Base-by-base conservation (phyloP, 208 protist genomes). In the Acanthamoeba divionensis region DNA sequence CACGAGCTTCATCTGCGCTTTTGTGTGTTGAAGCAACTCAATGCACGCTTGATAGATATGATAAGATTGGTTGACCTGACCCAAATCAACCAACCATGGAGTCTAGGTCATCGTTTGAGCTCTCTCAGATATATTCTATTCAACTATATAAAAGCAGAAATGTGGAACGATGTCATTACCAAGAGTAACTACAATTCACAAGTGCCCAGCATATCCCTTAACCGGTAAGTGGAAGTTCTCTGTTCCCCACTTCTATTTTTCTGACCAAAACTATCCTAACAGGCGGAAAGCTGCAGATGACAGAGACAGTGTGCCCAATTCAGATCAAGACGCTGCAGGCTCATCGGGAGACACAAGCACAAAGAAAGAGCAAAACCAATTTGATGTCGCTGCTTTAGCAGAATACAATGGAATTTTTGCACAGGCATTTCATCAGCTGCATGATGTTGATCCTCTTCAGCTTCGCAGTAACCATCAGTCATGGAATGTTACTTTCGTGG, bases 361-460 rank as follows among this genome's bases (percentile, higher is more conserved):
- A n/a, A n/a, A 60, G 18, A 60, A 24, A 18, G 52, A n/a, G 18
- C 52, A 60, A 60, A n/a, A 60, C n/a, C n/a, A 18, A 60, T 18
- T n/a, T 60, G 18, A 18, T 60, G 52, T n/a, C n/a, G 52, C 52
- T 60, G n/a, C n/a, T n/a, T n/a, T n/a, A n/a, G n/a, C n/a, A n/a
- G n/a, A n/a, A n/a, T 24, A 60, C 52, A 60, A n/a, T n/a, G 33
- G 57, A 38, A 88, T 69, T n/a, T 88, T 88, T 31, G 36, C 57
- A 6, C 79, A 88, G 57, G 79, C 57, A 36, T 88, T 88, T 60
- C 6, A 69, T 44, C 79, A 88, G 21, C 79, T 88, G 9, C 33
- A 69, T 47, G 3, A 12, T 1, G 10, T 63, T 33, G 12, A 24
- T 9, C 47, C 55, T 1, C 10, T 10, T 1, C 79, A 69, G 24